These are phyloP conservation scores for Mrakia frigida DNA, from an alignment of 768 basidiomycete genomes.

Conservation along the genomic window DNA sequence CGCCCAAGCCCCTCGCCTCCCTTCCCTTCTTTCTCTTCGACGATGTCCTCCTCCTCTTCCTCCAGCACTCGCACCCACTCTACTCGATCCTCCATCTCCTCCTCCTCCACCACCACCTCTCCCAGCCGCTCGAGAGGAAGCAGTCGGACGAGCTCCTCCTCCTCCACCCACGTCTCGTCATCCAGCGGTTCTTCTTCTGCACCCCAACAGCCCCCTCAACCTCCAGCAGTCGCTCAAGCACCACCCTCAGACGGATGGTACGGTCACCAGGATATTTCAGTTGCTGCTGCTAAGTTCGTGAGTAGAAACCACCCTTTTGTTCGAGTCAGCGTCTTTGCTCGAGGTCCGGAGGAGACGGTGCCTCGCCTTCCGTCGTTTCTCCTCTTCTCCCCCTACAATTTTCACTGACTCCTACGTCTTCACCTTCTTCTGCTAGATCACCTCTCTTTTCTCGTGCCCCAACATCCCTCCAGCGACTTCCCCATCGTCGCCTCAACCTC, in stretches of 20 bases:
- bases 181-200: background rate
- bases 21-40: background rate
- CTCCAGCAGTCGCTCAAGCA: background rate
- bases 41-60: background rate
- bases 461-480: slow-evolving; percentile 53
- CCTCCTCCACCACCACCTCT: background rate
- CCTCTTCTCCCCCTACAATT: background rate
- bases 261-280: slow-evolving; percentile 68
- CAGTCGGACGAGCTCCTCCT: background rate
- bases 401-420: background rate
- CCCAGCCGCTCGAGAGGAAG: background rate
- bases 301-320: slow-evolving; percentile 22
- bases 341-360: background rate
- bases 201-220: background rate
- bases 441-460: slow-evolving; percentile 78
- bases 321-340: background rate
- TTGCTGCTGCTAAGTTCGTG: slow-evolving; percentile 64
- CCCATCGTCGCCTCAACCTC: slow-evolving; percentile 21
- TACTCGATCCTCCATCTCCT: background rate
- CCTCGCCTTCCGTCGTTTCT: background rate
- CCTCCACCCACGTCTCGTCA: background rate
- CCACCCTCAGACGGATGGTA: slow-evolving; percentile 45
- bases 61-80: background rate
- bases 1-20: background rate
- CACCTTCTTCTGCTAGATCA: slow-evolving; percentile 48